phyloP scores from a whole-genome alignment of 495 filamentous ascomycete genomes.

The Neurospora hispaniola region DNA sequence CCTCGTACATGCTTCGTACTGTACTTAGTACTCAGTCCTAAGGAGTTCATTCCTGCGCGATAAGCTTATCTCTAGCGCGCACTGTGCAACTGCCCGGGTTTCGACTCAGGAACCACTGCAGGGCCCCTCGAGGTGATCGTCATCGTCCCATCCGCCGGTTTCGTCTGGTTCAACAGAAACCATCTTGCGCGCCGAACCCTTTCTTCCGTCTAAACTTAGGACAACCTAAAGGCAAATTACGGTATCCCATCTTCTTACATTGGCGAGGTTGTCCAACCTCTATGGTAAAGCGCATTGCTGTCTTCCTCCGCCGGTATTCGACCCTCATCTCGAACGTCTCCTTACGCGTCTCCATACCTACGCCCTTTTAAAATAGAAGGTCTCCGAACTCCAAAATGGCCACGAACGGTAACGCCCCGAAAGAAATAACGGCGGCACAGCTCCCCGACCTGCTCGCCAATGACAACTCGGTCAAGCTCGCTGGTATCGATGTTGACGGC shows the following conservation, averaged over 20 bases:
- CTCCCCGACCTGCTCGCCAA: slow-evolving; percentile 55
- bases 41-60: not conserved
- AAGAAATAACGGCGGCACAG: slow-evolving; percentile 44
- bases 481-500: slow-evolving; percentile 86
- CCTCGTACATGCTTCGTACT: not conserved
- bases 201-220: not conserved
- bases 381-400: slow-evolving; percentile 1
- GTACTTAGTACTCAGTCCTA: no score
- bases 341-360: not conserved
- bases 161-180: not conserved
- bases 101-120: not conserved
- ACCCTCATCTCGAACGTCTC: not conserved
- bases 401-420: not conserved
- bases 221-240: not conserved
- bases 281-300: not conserved
- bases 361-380: no score
- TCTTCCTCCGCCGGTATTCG: not conserved
- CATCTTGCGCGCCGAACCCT: not conserved
- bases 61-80: not conserved
- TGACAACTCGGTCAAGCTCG: slow-evolving; percentile 84
- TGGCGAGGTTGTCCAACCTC: not conserved
- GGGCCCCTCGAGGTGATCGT: not conserved
- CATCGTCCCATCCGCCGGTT: not conserved
- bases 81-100: not conserved
- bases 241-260: not conserved